Percentiles rank a stretch among this genome's conserved stretches.
These are phyloP conservation scores for Pleurotus cornucopiae DNA, from an alignment of 768 basidiomycete genomes.

Conservation along the genomic window DNA sequence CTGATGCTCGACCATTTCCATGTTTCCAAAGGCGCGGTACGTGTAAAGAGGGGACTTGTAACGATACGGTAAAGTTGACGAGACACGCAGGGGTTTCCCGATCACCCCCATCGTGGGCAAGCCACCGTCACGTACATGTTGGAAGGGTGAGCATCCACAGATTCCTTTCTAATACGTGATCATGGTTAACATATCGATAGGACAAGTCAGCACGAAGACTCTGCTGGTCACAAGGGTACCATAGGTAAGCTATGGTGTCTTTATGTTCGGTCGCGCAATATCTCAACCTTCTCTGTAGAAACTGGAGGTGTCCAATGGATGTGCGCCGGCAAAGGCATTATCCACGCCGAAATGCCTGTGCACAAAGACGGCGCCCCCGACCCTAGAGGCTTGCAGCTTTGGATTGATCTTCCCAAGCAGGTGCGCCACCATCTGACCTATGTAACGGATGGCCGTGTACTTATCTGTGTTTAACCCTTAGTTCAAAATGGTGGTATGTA, in stretches of 20 bases:
- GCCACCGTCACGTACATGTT: slow-evolving; percentile 89
- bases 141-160: slow-evolving; percentile 48
- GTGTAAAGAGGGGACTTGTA: slow-evolving; percentile 17
- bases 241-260: slow-evolving; percentile 34
- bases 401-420: slow-evolving; percentile 78
- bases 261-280: background rate
- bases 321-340: slow-evolving; percentile 77
- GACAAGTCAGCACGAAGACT: slow-evolving; percentile 85
- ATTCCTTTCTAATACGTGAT: background rate
- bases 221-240: slow-evolving; percentile 76
- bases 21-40: slow-evolving; percentile 61
- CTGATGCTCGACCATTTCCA: slow-evolving; percentile 87
- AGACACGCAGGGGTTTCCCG: slow-evolving; percentile 69
- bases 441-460: slow-evolving; percentile 11
- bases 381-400: slow-evolving; percentile 83
- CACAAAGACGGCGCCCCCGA: slow-evolving; percentile 61
- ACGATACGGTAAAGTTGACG: background rate
- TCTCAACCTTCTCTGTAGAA: slow-evolving; percentile 21
- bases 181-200: slow-evolving; percentile 23
- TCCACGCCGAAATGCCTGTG: slow-evolving; percentile 88
- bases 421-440: slow-evolving; percentile 25
- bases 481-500: slow-evolving; percentile 70
- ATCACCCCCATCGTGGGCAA: slow-evolving; percentile 91
- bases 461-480: slow-evolving; percentile 28
- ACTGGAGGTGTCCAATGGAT: slow-evolving; percentile 95